Conservation (phyloP, 2,329 filamentous ascomycete species). For the Pseudogymnoascus pannorum region DNA sequence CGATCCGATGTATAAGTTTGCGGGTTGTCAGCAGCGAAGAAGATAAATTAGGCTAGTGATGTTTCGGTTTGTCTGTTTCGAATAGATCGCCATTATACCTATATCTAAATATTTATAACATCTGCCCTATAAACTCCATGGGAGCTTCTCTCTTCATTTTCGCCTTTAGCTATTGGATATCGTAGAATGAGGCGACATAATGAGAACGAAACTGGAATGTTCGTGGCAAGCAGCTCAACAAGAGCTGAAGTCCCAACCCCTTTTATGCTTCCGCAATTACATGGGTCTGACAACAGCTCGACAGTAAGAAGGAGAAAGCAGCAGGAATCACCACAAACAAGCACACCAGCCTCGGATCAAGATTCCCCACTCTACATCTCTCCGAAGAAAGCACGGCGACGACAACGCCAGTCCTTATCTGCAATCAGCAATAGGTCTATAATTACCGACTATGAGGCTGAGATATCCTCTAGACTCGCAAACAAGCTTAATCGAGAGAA, state of each 20-base stretch:
- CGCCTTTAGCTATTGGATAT: background rate
- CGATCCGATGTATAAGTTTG: no score
- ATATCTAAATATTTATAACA: background rate
- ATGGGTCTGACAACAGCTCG: no score
- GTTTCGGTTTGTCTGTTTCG: background rate
- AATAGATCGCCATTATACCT: background rate
- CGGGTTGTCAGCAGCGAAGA: background rate
- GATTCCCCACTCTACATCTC: background rate
- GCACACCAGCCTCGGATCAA: background rate
- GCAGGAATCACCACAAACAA: background rate
- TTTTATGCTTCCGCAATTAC: background rate
- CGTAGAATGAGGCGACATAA: background rate
- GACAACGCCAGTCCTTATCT: slow-evolving; percentile 20
- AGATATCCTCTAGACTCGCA: slow-evolving; percentile 11
- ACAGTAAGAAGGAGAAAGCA: background rate
- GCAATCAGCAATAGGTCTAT: slow-evolving; percentile 19
- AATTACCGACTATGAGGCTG: slow-evolving; percentile 14
- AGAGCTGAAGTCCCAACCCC: background rate
- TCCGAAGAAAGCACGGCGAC: slow-evolving; percentile 2
- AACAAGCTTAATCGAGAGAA: slow-evolving; percentile 14
- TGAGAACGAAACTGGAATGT: background rate
- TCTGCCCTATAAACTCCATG: background rate
- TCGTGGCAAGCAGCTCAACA: background rate
- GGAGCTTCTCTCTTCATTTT: background rate
- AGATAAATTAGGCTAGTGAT: background rate